Evolutionary conservation across 2,329 filamentous ascomycete species (phyloP).

Genomic region (Exophiala phaeomuriformis): DNA sequence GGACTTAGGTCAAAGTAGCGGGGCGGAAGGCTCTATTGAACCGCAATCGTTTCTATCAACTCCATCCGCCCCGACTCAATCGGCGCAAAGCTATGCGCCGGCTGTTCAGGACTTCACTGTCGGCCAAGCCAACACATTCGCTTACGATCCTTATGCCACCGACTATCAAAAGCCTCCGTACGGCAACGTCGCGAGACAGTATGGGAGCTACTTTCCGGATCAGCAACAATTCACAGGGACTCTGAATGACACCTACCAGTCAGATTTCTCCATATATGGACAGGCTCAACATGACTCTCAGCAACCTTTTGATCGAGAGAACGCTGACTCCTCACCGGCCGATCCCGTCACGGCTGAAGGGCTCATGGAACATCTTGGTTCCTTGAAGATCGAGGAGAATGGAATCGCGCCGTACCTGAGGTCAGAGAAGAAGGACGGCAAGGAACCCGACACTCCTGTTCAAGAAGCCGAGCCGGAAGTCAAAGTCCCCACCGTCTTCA

Average conservation of each 20-base stretch:
- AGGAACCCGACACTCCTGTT: constrained; percentile 50
- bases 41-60: constrained; percentile 8
- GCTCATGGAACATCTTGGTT: constrained; percentile 73
- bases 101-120: constrained; percentile 8
- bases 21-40: constrained; percentile 7
- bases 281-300: constrained; percentile 13
- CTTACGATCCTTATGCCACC: constrained; percentile 16
- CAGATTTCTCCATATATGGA: constrained; percentile 3
- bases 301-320: constrained; percentile 4
- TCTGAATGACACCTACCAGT: constrained; percentile 13
- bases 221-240: constrained; percentile 10
- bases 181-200: constrained; percentile 9
- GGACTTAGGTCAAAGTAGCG: constrained; percentile 2
- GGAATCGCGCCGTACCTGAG: constrained; percentile 85
- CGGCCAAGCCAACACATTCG: constrained; percentile 8
- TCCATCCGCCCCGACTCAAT: constrained; percentile 6
- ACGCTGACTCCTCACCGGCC: constrained; percentile 37
- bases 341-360: constrained; percentile 61
- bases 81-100: constrained; percentile 15
- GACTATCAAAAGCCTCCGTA: constrained; percentile 16
- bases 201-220: constrained; percentile 16
- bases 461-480: constrained; percentile 70
- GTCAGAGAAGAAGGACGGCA: constrained; percentile 47
- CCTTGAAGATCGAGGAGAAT: constrained; percentile 76
- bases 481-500: constrained; percentile 55